Base-by-base conservation (phyloP, 1,284 basidiomycete species). In the Pseudozyma thailandica region DNA sequence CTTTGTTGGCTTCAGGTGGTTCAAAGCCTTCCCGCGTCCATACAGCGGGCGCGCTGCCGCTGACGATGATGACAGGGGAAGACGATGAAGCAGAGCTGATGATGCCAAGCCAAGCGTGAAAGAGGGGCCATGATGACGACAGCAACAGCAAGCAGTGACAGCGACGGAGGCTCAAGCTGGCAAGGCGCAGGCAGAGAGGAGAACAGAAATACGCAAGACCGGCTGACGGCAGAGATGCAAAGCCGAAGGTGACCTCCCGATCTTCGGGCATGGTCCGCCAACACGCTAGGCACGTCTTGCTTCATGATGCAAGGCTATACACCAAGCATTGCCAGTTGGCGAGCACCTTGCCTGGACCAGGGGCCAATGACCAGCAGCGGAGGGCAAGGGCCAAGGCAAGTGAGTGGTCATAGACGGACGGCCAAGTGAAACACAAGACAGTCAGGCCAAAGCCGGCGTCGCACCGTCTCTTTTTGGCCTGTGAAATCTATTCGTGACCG, bases 231-330 rank as follows among this genome's bases (percentile, higher is more conserved):
- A 25, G 33, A 16, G 10, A 26, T 15, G 23, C 25, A 52, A 35
- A 44, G 50, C 50, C 50, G 48, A 44, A 23, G 21, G 18, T 44
- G 5, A 10, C 42, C 20, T 37, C 16, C 46, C 35, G 48, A 50
- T 50, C 48, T 50, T 39, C 37, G 27, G 48, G 26, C 48, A 39
- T 43, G 39, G 39, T 51, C 30, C 49, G 49, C 28, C 15, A 33
- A 35, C 45, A 35, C 3, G 45, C 38, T 50, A 20, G 37, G 35
- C n/a, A n/a, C n/a, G n/a, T n/a, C n/a, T n/a, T n/a, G n/a, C n/a
- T n/a, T n/a, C n/a, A n/a, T n/a, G n/a, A n/a, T n/a, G n/a, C n/a
- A n/a, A n/a, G n/a, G n/a, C n/a, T n/a, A n/a, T n/a, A n/a, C n/a
- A n/a, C n/a, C n/a, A n/a, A n/a, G n/a, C n/a, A n/a, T n/a, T 33